Evolutionary conservation across 768 basidiomycete genomes (phyloP), one percentile per base, ranked within the genome.

Genomic region (Lactarius evosmus): DNA sequence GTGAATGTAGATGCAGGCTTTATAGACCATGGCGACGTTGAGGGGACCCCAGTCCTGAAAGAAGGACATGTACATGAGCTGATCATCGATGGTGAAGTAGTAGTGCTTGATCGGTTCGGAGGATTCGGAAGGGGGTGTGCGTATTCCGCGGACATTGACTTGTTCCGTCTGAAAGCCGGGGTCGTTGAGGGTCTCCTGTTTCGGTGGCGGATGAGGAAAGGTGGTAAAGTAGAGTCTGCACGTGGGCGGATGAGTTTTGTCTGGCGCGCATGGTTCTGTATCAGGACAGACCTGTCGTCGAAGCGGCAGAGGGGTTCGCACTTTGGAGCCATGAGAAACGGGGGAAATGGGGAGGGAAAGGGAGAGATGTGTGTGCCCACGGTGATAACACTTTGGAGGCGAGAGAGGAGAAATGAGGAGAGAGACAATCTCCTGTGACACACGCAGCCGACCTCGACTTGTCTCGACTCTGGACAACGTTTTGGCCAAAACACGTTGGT

Each of bases 1-100:
- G 72, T 95, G 94, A 62, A 95, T 88, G 67, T 93, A 84, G 36
- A 96, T 91, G 76, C 94, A 95, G 33, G 87, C 89, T 75, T 90
- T 93, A 79, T 93, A 94, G 34, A 94, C 90, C 90, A 91, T 91
- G n/a, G 90, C 87, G 41, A 94, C 80, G 73, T 94, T 94, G 59
- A 95, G 80, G 33, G 94, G 94, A 16, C 94, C 94, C 87, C 92
- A 95, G 75, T 97, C 94, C 73, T 93, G 87, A 74, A 90, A 95
- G 82, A 97, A 97, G 34, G 90, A 92, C 68, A 94, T 83, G 78
- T 97, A 97, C 69, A 89, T 82, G 40, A 97, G 82, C 68, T 93
- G 89, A 80, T 95, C 89, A 76, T 97, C 94, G 77, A 96, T 85
- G 61, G 90, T 92, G 79, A 96, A 94, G 77, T 89, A 96, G 77